Evolutionary conservation across 1,284 basidiomycete genomes (phyloP).

Genomic region (Pyrrhoderma lamaoense): DNA sequence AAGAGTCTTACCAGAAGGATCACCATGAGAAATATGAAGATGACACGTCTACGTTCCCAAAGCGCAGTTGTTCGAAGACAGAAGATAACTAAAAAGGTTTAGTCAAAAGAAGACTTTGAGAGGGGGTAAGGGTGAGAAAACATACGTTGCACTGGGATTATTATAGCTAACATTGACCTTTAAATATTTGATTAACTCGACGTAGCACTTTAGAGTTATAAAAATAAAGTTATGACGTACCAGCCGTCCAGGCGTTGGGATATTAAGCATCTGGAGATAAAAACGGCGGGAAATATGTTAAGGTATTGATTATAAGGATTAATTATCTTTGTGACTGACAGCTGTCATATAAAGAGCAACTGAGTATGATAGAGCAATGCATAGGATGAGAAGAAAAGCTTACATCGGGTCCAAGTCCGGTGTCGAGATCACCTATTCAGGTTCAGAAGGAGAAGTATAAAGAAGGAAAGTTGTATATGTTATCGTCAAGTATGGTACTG

Average conservation of each 20-base stretch:
- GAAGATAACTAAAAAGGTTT: conserved; percentile 8
- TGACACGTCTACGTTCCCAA: conserved; percentile 9
- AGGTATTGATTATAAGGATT: too few relatives aligned
- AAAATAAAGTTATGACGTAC: background rate
- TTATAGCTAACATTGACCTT: conserved; percentile 12
- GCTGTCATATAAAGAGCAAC: too few relatives aligned
- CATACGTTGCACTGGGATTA: conserved; percentile 14
- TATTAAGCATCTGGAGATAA: conserved; percentile 3
- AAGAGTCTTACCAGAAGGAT: conserved; percentile 6
- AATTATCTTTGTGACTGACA: background rate
- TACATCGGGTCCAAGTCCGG: background rate
- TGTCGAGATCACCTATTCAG: background rate
- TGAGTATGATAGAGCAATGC: too few relatives aligned
- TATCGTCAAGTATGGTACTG: too few relatives aligned
- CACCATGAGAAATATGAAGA: conserved; percentile 4
- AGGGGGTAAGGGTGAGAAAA: background rate
- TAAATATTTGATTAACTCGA: background rate
- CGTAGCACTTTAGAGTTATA: background rate
- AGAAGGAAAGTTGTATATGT: too few relatives aligned
- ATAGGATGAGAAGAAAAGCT: background rate
- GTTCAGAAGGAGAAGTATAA: too few relatives aligned
- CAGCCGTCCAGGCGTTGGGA: conserved; percentile 10
- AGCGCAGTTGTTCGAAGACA: conserved; percentile 12
- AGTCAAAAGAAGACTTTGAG: background rate
- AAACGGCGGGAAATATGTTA: too few relatives aligned